Percentiles rank a stretch among this genome's conserved stretches.
These are phyloP conservation scores for Cruciata laevipes DNA, from an alignment of 257 asterid genomes.

Conservation along the genomic window DNA sequence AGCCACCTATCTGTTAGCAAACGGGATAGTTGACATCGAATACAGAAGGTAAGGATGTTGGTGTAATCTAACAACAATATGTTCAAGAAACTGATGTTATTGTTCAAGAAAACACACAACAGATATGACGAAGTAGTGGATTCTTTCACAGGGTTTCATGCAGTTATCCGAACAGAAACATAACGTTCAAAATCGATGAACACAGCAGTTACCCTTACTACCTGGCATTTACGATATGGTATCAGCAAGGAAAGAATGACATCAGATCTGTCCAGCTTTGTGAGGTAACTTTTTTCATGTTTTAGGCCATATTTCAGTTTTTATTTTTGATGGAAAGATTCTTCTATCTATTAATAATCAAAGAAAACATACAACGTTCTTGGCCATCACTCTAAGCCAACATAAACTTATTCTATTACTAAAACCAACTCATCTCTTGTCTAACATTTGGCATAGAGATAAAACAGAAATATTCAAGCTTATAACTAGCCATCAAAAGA, in stretches of 20 bases:
- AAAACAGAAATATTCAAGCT: too few relatives aligned
- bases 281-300: slow-evolving; percentile 39
- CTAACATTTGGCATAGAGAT: too few relatives aligned
- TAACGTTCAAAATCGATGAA: slow-evolving; percentile 59
- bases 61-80: neutral
- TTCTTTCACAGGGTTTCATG: slow-evolving; percentile 59
- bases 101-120: too few relatives aligned
- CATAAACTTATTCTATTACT: too few relatives aligned
- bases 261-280: slow-evolving; percentile 78
- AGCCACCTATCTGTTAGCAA: slow-evolving; percentile 50
- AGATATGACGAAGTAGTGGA: neutral
- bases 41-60: slow-evolving; percentile 39
- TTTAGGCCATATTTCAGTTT: neutral
- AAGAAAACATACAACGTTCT: too few relatives aligned
- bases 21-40: slow-evolving; percentile 55
- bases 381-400: too few relatives aligned
- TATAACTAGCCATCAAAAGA: too few relatives aligned
- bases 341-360: too few relatives aligned
- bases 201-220: slow-evolving; percentile 70
- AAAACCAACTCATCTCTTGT: too few relatives aligned
- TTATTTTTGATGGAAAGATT: too few relatives aligned
- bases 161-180: slow-evolving; percentile 62
- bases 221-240: slow-evolving; percentile 68
- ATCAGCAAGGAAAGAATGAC: slow-evolving; percentile 69
- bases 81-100: too few relatives aligned